phyloP scores from a whole-genome alignment of 352 stramenopile genomes.

The Pythium brachiatum region DNA sequence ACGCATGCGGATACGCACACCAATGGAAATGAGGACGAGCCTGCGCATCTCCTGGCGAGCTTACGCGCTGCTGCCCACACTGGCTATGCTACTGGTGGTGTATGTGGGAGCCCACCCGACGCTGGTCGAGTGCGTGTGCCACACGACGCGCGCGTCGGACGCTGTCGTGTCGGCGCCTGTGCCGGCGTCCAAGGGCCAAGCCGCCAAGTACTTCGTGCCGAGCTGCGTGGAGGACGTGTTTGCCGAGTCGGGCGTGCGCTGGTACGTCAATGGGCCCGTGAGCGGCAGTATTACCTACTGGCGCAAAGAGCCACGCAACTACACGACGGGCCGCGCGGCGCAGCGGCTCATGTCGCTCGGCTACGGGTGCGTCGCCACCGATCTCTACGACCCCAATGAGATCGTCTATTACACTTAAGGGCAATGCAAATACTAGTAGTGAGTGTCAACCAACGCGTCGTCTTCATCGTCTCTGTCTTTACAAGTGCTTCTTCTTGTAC shows the following conservation, averaged over 20 bases:
- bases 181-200: slow-evolving; percentile 37
- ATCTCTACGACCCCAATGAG: slow-evolving; percentile 69
- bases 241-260: slow-evolving; percentile 72
- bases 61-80: background rate
- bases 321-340: slow-evolving; percentile 51
- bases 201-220: slow-evolving; percentile 51
- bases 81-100: background rate
- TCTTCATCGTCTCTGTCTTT: background rate
- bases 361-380: slow-evolving; percentile 59
- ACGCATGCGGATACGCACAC: background rate
- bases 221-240: slow-evolving; percentile 83
- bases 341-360: slow-evolving; percentile 65
- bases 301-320: slow-evolving; percentile 33
- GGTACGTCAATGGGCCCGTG: slow-evolving; percentile 72
- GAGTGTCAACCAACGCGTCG: background rate
- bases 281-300: slow-evolving; percentile 61
- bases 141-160: slow-evolving; percentile 54
- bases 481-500: slow-evolving; percentile 90
- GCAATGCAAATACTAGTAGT: slow-evolving; percentile 24
- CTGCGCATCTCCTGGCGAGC: background rate
- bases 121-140: slow-evolving; percentile 74
- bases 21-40: background rate
- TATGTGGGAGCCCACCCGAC: slow-evolving; percentile 40
- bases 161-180: slow-evolving; percentile 52
- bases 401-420: slow-evolving; percentile 34